Evolutionary conservation across 2,329 filamentous ascomycete species (phyloP), one percentile per base, ranked within the genome.

Genomic region (Fusarium denticulatum): DNA sequence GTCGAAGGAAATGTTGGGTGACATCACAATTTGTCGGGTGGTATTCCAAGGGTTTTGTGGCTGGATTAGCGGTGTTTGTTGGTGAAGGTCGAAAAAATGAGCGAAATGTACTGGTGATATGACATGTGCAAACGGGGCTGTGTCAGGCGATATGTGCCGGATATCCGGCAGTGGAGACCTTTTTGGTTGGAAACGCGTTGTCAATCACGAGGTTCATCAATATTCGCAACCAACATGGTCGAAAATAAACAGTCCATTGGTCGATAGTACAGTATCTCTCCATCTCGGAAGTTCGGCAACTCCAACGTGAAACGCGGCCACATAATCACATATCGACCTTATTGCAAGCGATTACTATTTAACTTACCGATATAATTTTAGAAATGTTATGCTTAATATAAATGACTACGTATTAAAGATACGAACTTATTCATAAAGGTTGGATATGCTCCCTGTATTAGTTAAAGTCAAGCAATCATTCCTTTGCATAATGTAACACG

Each of bases 391-490:
- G 30, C 4, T 20, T 6, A 6, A 3, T 9, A 28, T 13, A 3
- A 11, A 34, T 24, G 1, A 1, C 16, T 24, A 3, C 10, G 5
- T 20, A 20, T 8, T 24, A 24, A 6, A 14, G 2, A 16, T 22
- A 6, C 1, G 5, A 22, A 16, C 14, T 12, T 9, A 15, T 4
- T 28, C 4, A 0, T 4, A 30, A 15, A 6, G 13, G 18, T 11
- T 15, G 5, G 3, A n/a, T n/a, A n/a, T n/a, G n/a, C n/a, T n/a
- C n/a, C n/a, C n/a, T n/a, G n/a, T 11, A 22, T 7, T 9, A 13
- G 1, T 7, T 10, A 13, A 22, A 15, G 13, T 22, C 4, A 7
- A 11, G 9, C 9, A 16, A 8, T 30, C 6, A 47, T n/a, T 28
- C 18, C 14, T 30, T 16, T 8, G 3, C 6, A 32, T 24, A 10